These are phyloP conservation scores for Cinchona pubescens DNA, from an alignment of 257 asterid genomes.

Conservation along the genomic window DNA sequence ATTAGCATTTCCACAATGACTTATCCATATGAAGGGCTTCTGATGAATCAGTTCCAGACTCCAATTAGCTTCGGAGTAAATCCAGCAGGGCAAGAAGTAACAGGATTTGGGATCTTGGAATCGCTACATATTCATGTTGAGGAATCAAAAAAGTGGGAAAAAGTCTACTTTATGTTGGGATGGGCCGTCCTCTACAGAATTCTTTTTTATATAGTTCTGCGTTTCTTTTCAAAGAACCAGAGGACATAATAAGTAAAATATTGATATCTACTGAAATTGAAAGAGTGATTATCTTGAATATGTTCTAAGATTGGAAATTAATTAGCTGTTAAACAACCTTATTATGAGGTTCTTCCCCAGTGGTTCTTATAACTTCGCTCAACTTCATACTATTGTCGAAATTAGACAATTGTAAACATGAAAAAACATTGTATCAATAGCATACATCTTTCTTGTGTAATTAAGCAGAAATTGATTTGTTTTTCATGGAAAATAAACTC, in stretches of 20 bases:
- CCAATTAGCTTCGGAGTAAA: slow-evolving; percentile 32
- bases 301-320: slow-evolving; percentile 8
- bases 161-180: slow-evolving; percentile 59
- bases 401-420: slow-evolving; percentile 4
- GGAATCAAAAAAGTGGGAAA: slow-evolving; percentile 53
- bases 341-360: not conserved
- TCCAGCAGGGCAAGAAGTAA: slow-evolving; percentile 23
- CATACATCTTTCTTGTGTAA: not conserved
- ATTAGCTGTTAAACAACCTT: slow-evolving; percentile 4
- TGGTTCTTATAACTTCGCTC: not conserved
- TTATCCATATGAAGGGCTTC: slow-evolving; percentile 74
- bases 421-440: not conserved
- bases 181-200: slow-evolving; percentile 67
- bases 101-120: slow-evolving; percentile 44
- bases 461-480: not conserved
- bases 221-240: slow-evolving; percentile 78
- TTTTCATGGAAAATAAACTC: not conserved
- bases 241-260: slow-evolving; percentile 47
- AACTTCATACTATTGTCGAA: not conserved
- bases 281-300: not conserved
- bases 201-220: slow-evolving; percentile 64
- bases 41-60: slow-evolving; percentile 70
- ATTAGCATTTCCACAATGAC: slow-evolving; percentile 76
- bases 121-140: slow-evolving; percentile 41
- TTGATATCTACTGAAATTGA: not conserved